A percentile compares a stretch with the other conserved stretches of the same genome.
These are phyloP conservation scores for Trichomonas vaginalis DNA, from an alignment of 208 protist species.

Conservation along the genomic window DNA sequence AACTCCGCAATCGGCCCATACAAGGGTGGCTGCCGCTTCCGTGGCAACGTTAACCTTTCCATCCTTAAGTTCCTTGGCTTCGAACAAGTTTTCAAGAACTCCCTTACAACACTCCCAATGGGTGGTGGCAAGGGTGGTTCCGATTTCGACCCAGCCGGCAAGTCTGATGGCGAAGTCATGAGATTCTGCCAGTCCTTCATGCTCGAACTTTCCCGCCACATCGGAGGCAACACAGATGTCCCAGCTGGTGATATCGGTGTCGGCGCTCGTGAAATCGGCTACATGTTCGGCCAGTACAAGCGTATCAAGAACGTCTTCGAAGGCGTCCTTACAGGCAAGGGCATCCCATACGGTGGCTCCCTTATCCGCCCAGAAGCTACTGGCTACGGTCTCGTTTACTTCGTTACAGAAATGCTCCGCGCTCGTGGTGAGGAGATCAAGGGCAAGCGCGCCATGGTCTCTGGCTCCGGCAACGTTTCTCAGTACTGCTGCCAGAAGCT, in stretches of 20 bases:
- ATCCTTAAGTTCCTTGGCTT: conserved; percentile 69
- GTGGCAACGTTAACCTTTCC: conserved; percentile 51
- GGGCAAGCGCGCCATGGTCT: conserved; percentile 55
- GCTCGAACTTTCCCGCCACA: no score
- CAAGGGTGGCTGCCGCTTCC: conserved; percentile 62
- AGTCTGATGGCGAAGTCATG: conserved; percentile 63
- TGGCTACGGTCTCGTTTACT: conserved; percentile 72
- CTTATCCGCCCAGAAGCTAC: conserved; percentile 72
- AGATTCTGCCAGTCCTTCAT: no score
- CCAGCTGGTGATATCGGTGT: no score
- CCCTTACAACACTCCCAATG: conserved; percentile 66
- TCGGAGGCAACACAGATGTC: no score
- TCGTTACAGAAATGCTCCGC: conserved; percentile 56
- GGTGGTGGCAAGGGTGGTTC: conserved; percentile 70
- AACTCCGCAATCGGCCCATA: conserved; percentile 70
- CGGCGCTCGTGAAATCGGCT: conserved; percentile 65
- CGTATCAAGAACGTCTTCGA: conserved; percentile 55
- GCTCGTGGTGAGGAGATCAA: conserved; percentile 33
- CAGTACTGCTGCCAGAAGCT: conserved; percentile 60
- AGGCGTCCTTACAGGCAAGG: conserved; percentile 69
- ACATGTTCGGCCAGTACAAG: conserved; percentile 68
- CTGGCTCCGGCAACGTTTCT: conserved; percentile 67
- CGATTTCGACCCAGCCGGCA: conserved; percentile 73
- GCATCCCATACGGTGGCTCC: conserved; percentile 59
- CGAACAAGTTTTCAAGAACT: conserved; percentile 78